phyloP scores from a whole-genome alignment of 805 yeast genomes.

The Cyberlindnera mississippiensis region DNA sequence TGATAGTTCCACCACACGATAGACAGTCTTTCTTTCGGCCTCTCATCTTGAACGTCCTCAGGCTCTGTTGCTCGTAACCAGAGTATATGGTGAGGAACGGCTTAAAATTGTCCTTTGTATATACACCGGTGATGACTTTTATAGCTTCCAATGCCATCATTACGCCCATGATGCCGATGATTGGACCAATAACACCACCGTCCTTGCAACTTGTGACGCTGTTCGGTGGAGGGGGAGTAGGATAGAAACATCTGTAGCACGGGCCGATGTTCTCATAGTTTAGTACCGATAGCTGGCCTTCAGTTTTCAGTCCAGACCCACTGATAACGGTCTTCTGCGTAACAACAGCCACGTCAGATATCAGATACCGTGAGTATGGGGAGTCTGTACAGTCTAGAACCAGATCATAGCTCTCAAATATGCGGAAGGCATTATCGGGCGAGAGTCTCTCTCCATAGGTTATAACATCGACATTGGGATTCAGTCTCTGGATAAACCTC shows the following conservation, averaged over 20 bases:
- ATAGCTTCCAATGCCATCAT: constrained; percentile 87
- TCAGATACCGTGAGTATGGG: constrained; percentile 80
- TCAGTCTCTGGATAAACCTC: constrained; percentile 45
- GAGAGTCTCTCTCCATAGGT: constrained; percentile 51
- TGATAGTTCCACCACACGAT: constrained; percentile 54
- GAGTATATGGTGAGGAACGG: constrained; percentile 70
- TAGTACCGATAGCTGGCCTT: constrained; percentile 81
- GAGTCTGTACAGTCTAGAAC: constrained; percentile 94
- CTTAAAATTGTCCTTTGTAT: constrained; percentile 46
- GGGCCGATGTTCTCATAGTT: constrained; percentile 72
- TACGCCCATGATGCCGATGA: constrained; percentile 88
- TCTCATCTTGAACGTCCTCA: constrained; percentile 80
- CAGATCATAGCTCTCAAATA: constrained; percentile 63
- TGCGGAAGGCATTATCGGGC: constrained; percentile 55
- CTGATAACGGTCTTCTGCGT: constrained; percentile 72
- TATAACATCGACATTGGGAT: constrained; percentile 59
- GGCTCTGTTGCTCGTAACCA: constrained; percentile 61
- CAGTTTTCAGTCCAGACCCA: constrained; percentile 88
- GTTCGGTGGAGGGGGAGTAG: constrained; percentile 83
- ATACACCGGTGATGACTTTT: constrained; percentile 60
- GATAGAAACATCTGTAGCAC: constrained; percentile 92
- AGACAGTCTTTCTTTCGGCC: constrained; percentile 54
- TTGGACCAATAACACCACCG: constrained; percentile 94
- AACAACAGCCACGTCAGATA: constrained; percentile 78
- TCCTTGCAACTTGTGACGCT: constrained; percentile 83